A percentile compares a stretch with the other conserved stretches of the same genome.
Conservation (phyloP, 495 filamentous ascomycete species). For the Zalerion maritima region DNA sequence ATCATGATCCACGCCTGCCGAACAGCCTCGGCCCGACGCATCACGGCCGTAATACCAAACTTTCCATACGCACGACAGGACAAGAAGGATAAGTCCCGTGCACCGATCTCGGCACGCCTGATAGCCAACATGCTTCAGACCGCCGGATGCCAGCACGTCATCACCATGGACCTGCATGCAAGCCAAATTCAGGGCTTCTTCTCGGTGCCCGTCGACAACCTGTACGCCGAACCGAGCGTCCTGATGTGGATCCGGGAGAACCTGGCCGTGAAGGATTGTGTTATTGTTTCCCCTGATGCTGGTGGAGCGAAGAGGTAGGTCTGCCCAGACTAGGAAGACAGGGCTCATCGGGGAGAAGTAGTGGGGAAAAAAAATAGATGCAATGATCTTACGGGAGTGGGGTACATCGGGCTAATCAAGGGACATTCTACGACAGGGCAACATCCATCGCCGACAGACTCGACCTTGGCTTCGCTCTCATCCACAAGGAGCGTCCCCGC, state of each 20-base stretch:
- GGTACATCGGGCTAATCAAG: constrained; percentile 3
- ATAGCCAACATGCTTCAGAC: constrained; percentile 98
- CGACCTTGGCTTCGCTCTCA: constrained; percentile 90
- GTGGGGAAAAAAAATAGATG: neutral
- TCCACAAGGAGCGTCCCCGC: constrained; percentile 92
- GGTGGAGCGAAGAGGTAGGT: constrained; percentile 87
- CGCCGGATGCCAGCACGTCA: constrained; percentile 74
- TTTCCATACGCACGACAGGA: constrained; percentile 98
- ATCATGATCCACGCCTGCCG: constrained; percentile 99
- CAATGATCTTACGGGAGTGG: no score
- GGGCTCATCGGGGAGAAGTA: no score
- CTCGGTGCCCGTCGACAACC: constrained; percentile 92
- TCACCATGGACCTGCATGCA: constrained; percentile 76
- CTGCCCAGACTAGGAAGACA: neutral
- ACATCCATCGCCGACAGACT: constrained; percentile 94
- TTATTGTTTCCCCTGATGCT: constrained; percentile 93
- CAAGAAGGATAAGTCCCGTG: constrained; percentile 95
- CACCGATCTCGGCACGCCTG: constrained; percentile 79
- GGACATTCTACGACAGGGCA: constrained; percentile 38
- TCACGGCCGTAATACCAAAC: constrained; percentile 88
- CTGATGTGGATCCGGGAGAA: constrained; percentile 84
- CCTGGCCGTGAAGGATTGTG: constrained; percentile 63
- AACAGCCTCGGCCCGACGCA: constrained; percentile 83
- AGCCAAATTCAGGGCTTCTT: constrained; percentile 88
- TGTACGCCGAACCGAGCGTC: constrained; percentile 91